Conservation (phyloP, 1,284 basidiomycete species). For the Rhodotorula sp. region DNA sequence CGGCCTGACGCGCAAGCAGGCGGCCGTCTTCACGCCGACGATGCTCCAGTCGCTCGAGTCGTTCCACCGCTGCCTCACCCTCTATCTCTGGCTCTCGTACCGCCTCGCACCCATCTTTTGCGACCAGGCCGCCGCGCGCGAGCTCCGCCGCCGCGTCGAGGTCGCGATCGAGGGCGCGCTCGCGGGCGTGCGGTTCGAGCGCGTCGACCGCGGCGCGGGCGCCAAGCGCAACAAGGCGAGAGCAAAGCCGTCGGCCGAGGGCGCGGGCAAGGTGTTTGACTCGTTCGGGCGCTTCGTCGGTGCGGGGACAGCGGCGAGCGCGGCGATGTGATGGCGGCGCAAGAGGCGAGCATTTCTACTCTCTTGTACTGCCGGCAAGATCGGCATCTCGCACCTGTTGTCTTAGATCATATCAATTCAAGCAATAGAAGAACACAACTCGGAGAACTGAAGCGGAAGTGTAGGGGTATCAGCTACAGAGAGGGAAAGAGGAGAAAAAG, state of each 20-base stretch:
- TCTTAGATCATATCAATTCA: background rate
- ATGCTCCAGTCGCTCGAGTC: slow-evolving; percentile 63
- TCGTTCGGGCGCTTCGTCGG: background rate
- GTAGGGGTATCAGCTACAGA: too few relatives aligned
- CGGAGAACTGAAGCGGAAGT: background rate
- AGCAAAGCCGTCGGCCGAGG: background rate
- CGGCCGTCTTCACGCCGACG: slow-evolving; percentile 19
- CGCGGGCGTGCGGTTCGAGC: slow-evolving; percentile 48
- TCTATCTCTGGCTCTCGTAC: slow-evolving; percentile 85
- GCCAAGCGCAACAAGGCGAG: slow-evolving; percentile 28
- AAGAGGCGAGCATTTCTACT: too few relatives aligned
- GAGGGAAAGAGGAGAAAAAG: background rate
- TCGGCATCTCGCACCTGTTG: background rate
- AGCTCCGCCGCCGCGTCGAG: slow-evolving; percentile 35
- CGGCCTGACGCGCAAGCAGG: background rate
- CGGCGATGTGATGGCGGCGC: background rate
- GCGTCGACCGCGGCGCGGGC: slow-evolving; percentile 24
- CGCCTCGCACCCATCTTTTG: slow-evolving; percentile 74
- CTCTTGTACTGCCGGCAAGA: background rate
- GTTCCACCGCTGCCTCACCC: slow-evolving; percentile 74
- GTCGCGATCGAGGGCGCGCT: slow-evolving; percentile 46
- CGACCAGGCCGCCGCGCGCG: slow-evolving; percentile 58
- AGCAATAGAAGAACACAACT: background rate
- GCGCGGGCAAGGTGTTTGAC: background rate
- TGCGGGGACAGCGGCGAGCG: background rate